Conservation (phyloP, 371 early-diverging fungal genomes). For the Mucor lusitanicus region DNA sequence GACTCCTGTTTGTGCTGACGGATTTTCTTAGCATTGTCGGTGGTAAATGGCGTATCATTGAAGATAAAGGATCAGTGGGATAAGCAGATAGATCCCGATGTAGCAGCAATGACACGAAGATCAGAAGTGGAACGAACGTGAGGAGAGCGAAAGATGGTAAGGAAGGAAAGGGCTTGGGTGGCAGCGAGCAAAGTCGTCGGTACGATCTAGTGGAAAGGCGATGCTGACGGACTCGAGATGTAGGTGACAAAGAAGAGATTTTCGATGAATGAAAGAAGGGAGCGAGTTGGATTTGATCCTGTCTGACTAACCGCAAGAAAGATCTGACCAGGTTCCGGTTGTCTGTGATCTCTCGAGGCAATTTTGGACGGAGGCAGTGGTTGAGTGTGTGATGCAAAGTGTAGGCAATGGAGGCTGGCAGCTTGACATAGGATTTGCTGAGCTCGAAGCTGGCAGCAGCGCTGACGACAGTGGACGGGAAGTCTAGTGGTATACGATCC, state of each 20-base stretch:
- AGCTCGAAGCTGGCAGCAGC: neutral
- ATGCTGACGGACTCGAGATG: no score
- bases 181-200: no score
- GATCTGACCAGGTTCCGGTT: no score
- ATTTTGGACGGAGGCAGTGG: neutral
- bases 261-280: no score
- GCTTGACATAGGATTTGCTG: neutral
- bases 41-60: neutral
- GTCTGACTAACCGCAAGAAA: no score
- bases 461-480: no score
- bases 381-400: neutral
- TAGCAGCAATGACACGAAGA: neutral
- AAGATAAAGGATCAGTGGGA: slow-evolving; percentile 10
- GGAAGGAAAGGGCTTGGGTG: no score
- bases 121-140: neutral
- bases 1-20: neutral
- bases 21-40: neutral
- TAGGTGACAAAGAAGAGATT: no score
- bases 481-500: slow-evolving; percentile 5
- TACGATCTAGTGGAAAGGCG: no score
- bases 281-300: no score
- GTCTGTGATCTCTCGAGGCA: neutral
- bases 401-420: neutral
- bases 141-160: neutral
- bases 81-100: neutral